These are phyloP conservation scores for Alternaria hordeiaustralica DNA, from an alignment of 2,329 filamentous ascomycete genomes.

Conservation along the genomic window DNA sequence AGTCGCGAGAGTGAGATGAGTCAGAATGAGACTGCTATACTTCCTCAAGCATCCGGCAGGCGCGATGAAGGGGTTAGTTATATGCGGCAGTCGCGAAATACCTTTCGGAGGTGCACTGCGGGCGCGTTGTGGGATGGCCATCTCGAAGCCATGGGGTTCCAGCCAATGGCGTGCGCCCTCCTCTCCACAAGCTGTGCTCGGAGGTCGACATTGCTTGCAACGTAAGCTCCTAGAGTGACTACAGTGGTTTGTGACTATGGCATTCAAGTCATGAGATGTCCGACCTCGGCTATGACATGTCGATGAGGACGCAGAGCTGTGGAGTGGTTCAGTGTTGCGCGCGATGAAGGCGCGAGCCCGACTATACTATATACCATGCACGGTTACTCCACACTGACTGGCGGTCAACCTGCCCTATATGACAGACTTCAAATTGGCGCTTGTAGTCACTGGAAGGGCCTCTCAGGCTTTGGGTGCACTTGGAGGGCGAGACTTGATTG, in stretches of 20 bases:
- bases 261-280: slow-evolving; percentile 1
- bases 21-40: slow-evolving; percentile 24
- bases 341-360: background rate
- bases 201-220: slow-evolving; percentile 27
- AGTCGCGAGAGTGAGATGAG: slow-evolving; percentile 9
- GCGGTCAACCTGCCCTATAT: slow-evolving; percentile 28
- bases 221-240: slow-evolving; percentile 13
- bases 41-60: slow-evolving; percentile 13
- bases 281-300: background rate
- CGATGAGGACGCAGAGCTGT: background rate
- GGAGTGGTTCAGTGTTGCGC: slow-evolving; percentile 8
- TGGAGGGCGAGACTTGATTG: background rate
- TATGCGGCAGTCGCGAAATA: slow-evolving; percentile 11
- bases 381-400: slow-evolving; percentile 26
- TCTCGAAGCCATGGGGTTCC: slow-evolving; percentile 18
- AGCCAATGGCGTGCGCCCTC: slow-evolving; percentile 33
- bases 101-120: slow-evolving; percentile 15
- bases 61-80: slow-evolving; percentile 17
- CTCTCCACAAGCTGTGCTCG: slow-evolving; percentile 34
- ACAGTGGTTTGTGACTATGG: slow-evolving; percentile 7
- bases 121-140: slow-evolving; percentile 29
- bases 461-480: background rate
- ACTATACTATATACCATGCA: slow-evolving; percentile 23
- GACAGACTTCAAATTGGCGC: slow-evolving; percentile 15
- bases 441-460: slow-evolving; percentile 25